phyloP scores from a whole-genome alignment of 495 filamentous ascomycete genomes.

The Evernia prunastri region DNA sequence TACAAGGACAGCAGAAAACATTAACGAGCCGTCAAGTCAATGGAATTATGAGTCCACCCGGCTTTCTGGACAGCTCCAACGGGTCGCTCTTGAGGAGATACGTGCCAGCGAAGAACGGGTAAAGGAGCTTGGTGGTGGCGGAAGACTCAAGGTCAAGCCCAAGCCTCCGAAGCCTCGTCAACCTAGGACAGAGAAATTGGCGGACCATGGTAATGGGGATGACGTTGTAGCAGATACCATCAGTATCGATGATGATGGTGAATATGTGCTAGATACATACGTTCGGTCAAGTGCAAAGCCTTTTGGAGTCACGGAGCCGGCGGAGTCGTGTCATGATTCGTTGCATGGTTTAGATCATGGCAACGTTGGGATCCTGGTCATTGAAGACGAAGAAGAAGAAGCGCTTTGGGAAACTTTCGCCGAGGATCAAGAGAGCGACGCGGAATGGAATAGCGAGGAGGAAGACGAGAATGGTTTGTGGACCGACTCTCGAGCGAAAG shows the following conservation, averaged over 20 bases:
- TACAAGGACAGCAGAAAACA: neutral
- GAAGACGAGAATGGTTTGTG: conserved; percentile 54
- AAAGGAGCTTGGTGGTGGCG: conserved; percentile 21
- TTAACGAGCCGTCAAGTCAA: conserved; percentile 23
- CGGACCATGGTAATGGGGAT: conserved; percentile 24
- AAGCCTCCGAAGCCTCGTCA: conserved; percentile 29
- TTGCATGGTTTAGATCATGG: conserved; percentile 6
- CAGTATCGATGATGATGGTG: conserved; percentile 39
- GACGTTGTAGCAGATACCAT: conserved; percentile 26
- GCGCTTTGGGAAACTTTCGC: conserved; percentile 51
- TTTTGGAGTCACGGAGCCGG: neutral
- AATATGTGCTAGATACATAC: conserved; percentile 61
- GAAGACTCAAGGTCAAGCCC: conserved; percentile 25
- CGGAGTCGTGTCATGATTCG: conserved; percentile 2
- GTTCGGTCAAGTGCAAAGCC: conserved; percentile 26
- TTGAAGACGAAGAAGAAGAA: conserved; percentile 50
- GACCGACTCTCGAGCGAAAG: neutral
- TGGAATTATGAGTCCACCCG: conserved; percentile 43
- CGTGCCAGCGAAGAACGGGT: conserved; percentile 27
- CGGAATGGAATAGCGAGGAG: conserved; percentile 54
- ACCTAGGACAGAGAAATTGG: conserved; percentile 24
- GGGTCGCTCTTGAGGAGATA: conserved; percentile 40
- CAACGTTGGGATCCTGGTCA: conserved; percentile 53
- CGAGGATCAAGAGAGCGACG: conserved; percentile 47
- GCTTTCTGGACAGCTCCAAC: conserved; percentile 42